Percentiles rank a stretch among this genome's conserved stretches.
Evolutionary conservation across 305 asterid species (phyloP).

Genomic region (Solanum hybrid): DNA sequence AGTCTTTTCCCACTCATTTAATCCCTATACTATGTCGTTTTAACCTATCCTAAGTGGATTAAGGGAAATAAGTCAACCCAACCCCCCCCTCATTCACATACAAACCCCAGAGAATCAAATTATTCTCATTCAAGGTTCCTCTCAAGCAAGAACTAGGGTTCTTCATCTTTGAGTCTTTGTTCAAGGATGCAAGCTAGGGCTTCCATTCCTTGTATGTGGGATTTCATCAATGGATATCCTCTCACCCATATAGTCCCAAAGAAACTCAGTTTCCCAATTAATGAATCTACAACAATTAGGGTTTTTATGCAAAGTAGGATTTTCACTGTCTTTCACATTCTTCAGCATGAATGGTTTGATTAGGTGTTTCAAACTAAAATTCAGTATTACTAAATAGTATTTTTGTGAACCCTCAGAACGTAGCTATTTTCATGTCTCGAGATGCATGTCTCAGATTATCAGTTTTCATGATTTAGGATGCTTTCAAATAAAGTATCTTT

Average conservation of each 20-base stretch:
- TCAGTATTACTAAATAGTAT: background rate
- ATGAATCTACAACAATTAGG: background rate
- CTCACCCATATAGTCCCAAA: background rate
- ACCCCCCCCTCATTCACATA: background rate
- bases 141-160: background rate
- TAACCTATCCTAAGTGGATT: background rate
- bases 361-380: background rate
- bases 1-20: background rate
- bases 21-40: background rate
- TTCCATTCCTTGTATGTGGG: background rate
- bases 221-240: background rate
- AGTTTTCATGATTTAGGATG: background rate
- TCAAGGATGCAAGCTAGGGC: background rate
- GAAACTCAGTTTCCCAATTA: background rate
- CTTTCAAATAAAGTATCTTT: background rate
- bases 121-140: background rate
- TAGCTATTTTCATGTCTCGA: background rate
- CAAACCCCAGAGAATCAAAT: too few relatives aligned
- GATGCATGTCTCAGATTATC: background rate
- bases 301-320: background rate
- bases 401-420: background rate
- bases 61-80: background rate
- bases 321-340: background rate
- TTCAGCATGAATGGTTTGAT: background rate
- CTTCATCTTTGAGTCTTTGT: background rate